phyloP scores from a whole-genome alignment of 2,329 filamentous ascomycete species.

The Botryotinia convoluta region DNA sequence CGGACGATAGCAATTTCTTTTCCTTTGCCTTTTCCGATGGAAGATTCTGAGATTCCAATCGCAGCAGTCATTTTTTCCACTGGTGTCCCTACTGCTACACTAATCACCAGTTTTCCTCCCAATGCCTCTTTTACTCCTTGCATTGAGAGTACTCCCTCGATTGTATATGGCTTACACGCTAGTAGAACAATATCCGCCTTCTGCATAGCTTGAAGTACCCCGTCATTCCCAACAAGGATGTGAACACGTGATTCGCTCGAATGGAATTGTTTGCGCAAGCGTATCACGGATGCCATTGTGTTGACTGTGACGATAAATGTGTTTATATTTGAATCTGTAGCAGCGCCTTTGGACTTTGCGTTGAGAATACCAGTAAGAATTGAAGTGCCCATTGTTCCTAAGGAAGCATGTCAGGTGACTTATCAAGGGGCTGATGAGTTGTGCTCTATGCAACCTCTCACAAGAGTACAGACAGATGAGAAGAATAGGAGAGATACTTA shows the following conservation, averaged over 20 bases:
- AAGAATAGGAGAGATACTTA: neutral
- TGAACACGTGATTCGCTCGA: conserved; percentile 32
- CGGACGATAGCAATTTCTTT: conserved; percentile 61
- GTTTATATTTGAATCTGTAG: conserved; percentile 27
- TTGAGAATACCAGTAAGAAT: conserved; percentile 33
- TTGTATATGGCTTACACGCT: conserved; percentile 78
- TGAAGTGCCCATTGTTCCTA: conserved; percentile 34
- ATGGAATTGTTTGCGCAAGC: conserved; percentile 39
- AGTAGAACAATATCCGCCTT: conserved; percentile 74
- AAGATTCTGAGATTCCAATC: conserved; percentile 52
- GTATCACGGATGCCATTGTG: conserved; percentile 40
- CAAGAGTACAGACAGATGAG: neutral
- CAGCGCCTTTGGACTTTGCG: conserved; percentile 22
- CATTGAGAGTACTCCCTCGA: conserved; percentile 63
- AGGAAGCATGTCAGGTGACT: neutral
- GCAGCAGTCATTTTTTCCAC: conserved; percentile 59
- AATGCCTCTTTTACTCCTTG: conserved; percentile 70
- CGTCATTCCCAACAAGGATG: conserved; percentile 44
- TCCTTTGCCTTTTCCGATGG: neutral
- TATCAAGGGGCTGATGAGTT: neutral
- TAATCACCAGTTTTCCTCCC: conserved; percentile 77
- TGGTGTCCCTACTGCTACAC: conserved; percentile 76
- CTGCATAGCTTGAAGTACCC: conserved; percentile 64
- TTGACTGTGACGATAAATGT: conserved; percentile 45
- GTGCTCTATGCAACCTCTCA: neutral